Conservation (phyloP, 352 stramenopile genomes). For the Globisporangium cylindrosporum region DNA sequence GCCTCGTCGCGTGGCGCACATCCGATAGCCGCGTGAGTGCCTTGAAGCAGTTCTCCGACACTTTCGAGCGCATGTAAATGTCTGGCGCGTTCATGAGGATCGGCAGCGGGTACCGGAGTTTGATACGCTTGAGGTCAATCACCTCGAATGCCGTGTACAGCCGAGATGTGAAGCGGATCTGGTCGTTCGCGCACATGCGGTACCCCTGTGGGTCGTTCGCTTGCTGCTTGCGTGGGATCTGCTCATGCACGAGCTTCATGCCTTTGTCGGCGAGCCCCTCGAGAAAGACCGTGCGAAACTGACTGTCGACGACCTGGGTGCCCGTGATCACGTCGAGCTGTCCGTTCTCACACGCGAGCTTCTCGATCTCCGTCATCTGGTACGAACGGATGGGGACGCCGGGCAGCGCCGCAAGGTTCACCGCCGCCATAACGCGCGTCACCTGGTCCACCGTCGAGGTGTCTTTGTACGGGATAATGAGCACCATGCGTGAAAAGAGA, state of each 20-base stretch:
- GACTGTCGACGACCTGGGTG: slow-evolving; percentile 82
- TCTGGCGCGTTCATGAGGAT: slow-evolving; percentile 68
- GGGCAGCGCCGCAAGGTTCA: slow-evolving; percentile 61
- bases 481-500: slow-evolving; percentile 68
- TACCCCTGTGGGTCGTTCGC: slow-evolving; percentile 37
- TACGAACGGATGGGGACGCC: slow-evolving; percentile 74
- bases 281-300: slow-evolving; percentile 84
- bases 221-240: slow-evolving; percentile 32
- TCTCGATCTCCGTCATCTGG: slow-evolving; percentile 63
- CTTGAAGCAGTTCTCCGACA: slow-evolving; percentile 76
- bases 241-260: slow-evolving; percentile 44
- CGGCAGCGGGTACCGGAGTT: slow-evolving; percentile 78
- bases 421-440: slow-evolving; percentile 43
- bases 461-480: slow-evolving; percentile 87
- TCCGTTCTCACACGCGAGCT: slow-evolving; percentile 44
- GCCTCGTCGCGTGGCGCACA: slow-evolving; percentile 48
- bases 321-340: slow-evolving; percentile 84
- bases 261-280: slow-evolving; percentile 72
- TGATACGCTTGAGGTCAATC: slow-evolving; percentile 88
- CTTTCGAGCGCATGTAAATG: slow-evolving; percentile 89
- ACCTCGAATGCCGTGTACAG: slow-evolving; percentile 84
- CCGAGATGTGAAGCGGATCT: slow-evolving; percentile 69
- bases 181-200: slow-evolving; percentile 68
- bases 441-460: slow-evolving; percentile 44
- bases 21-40: slow-evolving; percentile 69